Conservation (phyloP, 345 rosid genomes). For the Hibiscus trionum region DNA sequence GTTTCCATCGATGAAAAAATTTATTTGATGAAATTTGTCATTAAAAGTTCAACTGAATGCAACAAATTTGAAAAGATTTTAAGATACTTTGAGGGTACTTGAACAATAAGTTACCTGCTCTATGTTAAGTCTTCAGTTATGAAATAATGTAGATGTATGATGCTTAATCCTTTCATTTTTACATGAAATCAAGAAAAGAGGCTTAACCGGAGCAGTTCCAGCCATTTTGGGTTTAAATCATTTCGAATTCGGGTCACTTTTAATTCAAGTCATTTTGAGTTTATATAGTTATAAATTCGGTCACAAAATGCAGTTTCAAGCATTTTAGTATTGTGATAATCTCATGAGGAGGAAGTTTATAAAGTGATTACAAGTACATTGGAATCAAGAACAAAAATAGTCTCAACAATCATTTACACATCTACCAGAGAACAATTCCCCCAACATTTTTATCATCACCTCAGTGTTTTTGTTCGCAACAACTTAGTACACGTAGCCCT, state of each 20-base stretch:
- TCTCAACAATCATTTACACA: neutral
- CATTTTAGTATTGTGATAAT: neutral
- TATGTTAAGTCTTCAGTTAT: too few relatives aligned
- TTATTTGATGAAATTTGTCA: too few relatives aligned
- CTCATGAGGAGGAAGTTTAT: constrained; percentile 27
- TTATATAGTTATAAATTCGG: too few relatives aligned
- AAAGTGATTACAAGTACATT: constrained; percentile 29
- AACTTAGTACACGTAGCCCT: neutral
- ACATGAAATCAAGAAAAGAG: constrained; percentile 56
- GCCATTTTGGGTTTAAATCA: constrained; percentile 65
- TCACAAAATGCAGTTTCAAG: too few relatives aligned
- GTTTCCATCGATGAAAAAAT: too few relatives aligned
- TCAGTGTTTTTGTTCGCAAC: neutral
- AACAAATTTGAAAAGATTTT: too few relatives aligned
- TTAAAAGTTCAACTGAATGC: too few relatives aligned
- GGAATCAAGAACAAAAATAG: constrained; percentile 22
- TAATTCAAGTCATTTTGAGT: too few relatives aligned
- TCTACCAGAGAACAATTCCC: neutral
- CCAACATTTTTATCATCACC: neutral
- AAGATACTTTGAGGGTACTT: too few relatives aligned
- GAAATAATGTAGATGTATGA: neutral
- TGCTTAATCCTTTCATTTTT: constrained; percentile 1
- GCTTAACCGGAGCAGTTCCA: constrained; percentile 62
- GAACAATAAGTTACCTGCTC: too few relatives aligned
- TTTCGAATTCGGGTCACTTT: too few relatives aligned